phyloP scores from a whole-genome alignment of 805 yeast species.

The Cyberlindnera mycetangii region DNA sequence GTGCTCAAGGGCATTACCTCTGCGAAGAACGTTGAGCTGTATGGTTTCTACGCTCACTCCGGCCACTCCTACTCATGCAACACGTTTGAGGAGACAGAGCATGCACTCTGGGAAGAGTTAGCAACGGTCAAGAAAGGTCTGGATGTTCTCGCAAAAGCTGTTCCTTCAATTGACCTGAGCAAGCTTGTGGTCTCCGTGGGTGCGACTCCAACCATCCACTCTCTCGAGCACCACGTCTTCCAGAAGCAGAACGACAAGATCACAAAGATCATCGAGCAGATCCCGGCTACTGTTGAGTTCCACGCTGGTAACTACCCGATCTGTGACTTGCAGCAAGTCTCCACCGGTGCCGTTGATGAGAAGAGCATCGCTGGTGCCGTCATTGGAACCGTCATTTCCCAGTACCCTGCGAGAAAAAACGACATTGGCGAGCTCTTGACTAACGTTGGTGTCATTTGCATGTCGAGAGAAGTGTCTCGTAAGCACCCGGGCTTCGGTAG shows the following conservation, averaged over 20 bases:
- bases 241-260: constrained; percentile 15
- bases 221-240: constrained; percentile 36
- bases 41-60: constrained; percentile 77
- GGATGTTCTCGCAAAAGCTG: constrained; percentile 30
- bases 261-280: constrained; percentile 17
- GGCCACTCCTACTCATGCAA: constrained; percentile 66
- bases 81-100: constrained; percentile 44
- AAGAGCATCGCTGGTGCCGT: constrained; percentile 50
- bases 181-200: constrained; percentile 64
- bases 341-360: constrained; percentile 54
- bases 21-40: constrained; percentile 39
- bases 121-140: constrained; percentile 54
- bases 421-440: constrained; percentile 59
- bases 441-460: constrained; percentile 70
- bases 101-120: constrained; percentile 53
- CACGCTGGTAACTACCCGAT: constrained; percentile 82
- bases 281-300: constrained; percentile 51
- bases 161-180: constrained; percentile 36
- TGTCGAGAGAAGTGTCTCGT: constrained; percentile 63
- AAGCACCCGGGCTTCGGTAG: constrained; percentile 55
- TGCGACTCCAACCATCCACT: constrained; percentile 78
- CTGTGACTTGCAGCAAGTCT: constrained; percentile 74
- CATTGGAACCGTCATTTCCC: constrained; percentile 55
- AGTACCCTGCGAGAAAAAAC: constrained; percentile 52
- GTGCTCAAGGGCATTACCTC: constrained; percentile 34